Percentiles rank a stretch among this genome's conserved stretches.
These are phyloP conservation scores for Samsoniella hepiali DNA, from an alignment of 2,329 filamentous ascomycete species.

Conservation along the genomic window DNA sequence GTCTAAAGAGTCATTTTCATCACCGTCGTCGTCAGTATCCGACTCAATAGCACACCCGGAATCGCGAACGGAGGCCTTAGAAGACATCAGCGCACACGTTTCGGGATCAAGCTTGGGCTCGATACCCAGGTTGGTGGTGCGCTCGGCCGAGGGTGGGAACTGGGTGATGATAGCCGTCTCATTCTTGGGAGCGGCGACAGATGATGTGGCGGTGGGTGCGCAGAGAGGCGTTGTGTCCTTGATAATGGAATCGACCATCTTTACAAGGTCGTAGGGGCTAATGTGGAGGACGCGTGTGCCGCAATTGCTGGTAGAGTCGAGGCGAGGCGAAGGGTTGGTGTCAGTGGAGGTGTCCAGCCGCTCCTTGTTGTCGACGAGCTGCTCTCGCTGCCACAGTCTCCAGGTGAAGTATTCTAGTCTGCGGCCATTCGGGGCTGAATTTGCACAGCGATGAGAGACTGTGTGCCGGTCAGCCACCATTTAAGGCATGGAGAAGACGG, in stretches of 20 bases:
- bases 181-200: slow-evolving; percentile 42
- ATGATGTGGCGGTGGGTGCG: slow-evolving; percentile 31
- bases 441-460: too few species aligned
- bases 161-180: slow-evolving; percentile 36
- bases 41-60: slow-evolving; percentile 45
- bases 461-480: too few species aligned
- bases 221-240: slow-evolving; percentile 69
- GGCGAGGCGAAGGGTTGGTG: slow-evolving; percentile 49
- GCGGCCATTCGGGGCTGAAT: too few species aligned
- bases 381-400: too few species aligned
- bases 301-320: slow-evolving; percentile 69
- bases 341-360: slow-evolving; percentile 48
- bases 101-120: slow-evolving; percentile 31
- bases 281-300: slow-evolving; percentile 84
- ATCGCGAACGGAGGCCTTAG: slow-evolving; percentile 54
- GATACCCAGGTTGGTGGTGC: slow-evolving; percentile 44
- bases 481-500: too few species aligned
- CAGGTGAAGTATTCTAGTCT: too few species aligned
- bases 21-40: slow-evolving; percentile 52
- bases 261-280: slow-evolving; percentile 84
- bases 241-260: slow-evolving; percentile 91
- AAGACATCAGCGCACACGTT: slow-evolving; percentile 49
- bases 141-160: slow-evolving; percentile 34
- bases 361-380: slow-evolving; percentile 71
- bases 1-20: too few species aligned